Base-by-base conservation (phyloP, 2,329 filamentous ascomycete genomes). In the Penicillium hesseltinei region DNA sequence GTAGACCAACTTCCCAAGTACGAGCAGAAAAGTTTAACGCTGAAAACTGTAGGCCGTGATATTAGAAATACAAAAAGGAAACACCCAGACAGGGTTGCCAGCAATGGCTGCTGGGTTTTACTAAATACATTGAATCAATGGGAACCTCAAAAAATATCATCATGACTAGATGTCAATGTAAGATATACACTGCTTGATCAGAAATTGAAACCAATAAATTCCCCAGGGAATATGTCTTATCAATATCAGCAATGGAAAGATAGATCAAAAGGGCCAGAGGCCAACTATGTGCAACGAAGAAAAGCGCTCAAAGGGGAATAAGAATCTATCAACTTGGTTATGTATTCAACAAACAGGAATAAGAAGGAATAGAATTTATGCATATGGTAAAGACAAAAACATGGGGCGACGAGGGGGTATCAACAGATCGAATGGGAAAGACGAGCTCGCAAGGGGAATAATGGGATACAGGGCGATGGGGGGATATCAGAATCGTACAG, bases 381-480 rank as follows among this genome's bases (percentile, higher is more conserved):
- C 62, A 59, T 55, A 51, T 54, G 54, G 40, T 33, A 56, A 56
- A 36, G 39, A 45, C 36, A 19, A 60, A 64, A 65, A 56, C 50
- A 66, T 44, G 56, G 60, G 64, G 61, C 55, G 49, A 58, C 38
- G n/a, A 23, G 47, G 62, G 63, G 66, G 65, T 67, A 67, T 66
- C 66, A 67, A 65, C 62, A 62, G 59, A 58, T 62, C 46, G 39
- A 63, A 58, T 23, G 46, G 42, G 44, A 57, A 60, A 43, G 44
- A 50, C 44, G 51, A 56, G 54, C 50, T 59, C 48, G 27, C 54
- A 29, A 25, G 55, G 38, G 39, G 40, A 44, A 54, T 53, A 51
- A 47, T 47, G 33, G 51, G 51, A 56, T 29, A 51, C 42, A 56
- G 43, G 38, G 48, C 48, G 21, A 25, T 8, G 35, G 44, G 46